These are phyloP conservation scores for Phylloporus scabripes DNA, from an alignment of 768 basidiomycete species.

Conservation along the genomic window DNA sequence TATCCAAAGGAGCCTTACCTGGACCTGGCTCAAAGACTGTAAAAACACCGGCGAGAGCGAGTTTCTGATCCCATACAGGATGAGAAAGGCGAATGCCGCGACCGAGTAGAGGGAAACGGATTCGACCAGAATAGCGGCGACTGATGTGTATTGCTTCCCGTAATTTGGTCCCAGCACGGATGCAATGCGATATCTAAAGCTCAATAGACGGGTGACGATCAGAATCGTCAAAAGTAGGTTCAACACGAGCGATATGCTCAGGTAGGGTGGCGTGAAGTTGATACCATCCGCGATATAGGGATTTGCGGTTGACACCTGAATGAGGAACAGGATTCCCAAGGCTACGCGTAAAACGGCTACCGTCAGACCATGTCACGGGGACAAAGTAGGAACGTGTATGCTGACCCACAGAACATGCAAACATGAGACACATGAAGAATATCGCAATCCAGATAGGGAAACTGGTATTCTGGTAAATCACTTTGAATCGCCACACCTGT, in stretches of 20 bases:
- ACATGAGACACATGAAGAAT: slow-evolving; percentile 7
- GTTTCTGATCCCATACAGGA: slow-evolving; percentile 19
- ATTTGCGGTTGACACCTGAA: slow-evolving; percentile 12
- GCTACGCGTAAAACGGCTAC: neutral
- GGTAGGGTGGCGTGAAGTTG: slow-evolving; percentile 23
- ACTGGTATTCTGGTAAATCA: slow-evolving; percentile 11
- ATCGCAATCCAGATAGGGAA: slow-evolving; percentile 8
- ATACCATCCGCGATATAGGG: slow-evolving; percentile 4
- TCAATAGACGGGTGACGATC: slow-evolving; percentile 28
- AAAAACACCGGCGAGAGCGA: slow-evolving; percentile 28
- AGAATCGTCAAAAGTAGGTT: slow-evolving; percentile 31
- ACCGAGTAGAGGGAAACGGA: slow-evolving; percentile 29
- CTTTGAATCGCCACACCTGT: slow-evolving; percentile 17
- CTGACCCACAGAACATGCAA: slow-evolving; percentile 9
- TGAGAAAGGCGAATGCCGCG: slow-evolving; percentile 27
- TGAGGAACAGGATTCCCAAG: slow-evolving; percentile 6
- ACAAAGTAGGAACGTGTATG: neutral
- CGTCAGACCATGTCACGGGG: neutral
- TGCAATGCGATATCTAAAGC: slow-evolving; percentile 10
- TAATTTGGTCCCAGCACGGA: slow-evolving; percentile 20
- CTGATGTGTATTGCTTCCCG: slow-evolving; percentile 25
- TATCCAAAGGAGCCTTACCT: slow-evolving; percentile 15
- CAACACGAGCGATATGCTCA: slow-evolving; percentile 24
- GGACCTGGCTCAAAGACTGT: slow-evolving; percentile 24
- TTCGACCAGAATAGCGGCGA: slow-evolving; percentile 34